Conservation (phyloP, 805 yeast genomes). For the Saccharomyces paradoxus region DNA sequence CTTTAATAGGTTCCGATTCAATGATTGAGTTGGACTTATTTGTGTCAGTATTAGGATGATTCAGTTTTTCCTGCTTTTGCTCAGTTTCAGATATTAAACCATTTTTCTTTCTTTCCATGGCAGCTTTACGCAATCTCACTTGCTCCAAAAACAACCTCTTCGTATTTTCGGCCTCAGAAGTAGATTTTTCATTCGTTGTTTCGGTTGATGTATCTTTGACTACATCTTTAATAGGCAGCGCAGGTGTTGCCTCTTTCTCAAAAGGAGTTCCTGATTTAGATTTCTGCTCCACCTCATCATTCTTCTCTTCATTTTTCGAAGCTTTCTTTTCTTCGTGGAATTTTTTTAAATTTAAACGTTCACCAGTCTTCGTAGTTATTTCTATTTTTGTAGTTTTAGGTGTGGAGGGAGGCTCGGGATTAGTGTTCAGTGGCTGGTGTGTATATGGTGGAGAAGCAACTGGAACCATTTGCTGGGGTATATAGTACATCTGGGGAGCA, state of each 20-base stretch:
- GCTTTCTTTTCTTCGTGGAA: slow-evolving; percentile 6
- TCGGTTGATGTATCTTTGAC: not conserved
- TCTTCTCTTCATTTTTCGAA: not conserved
- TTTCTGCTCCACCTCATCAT: not conserved
- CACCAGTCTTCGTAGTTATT: slow-evolving; percentile 21
- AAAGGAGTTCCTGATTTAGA: not conserved
- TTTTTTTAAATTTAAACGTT: slow-evolving; percentile 18
- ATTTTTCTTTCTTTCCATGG: slow-evolving; percentile 22
- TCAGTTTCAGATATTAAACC: slow-evolving; percentile 1
- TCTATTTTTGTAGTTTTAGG: slow-evolving; percentile 14
- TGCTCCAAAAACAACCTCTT: slow-evolving; percentile 25
- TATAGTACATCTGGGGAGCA: slow-evolving; percentile 22
- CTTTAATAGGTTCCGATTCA: not conserved
- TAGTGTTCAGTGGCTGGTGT: not conserved
- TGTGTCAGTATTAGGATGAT: not conserved
- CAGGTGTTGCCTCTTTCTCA: not conserved
- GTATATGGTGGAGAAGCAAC: slow-evolving; percentile 4
- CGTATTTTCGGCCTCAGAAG: slow-evolving; percentile 17
- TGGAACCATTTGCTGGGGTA: slow-evolving; percentile 18
- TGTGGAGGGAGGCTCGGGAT: not conserved
- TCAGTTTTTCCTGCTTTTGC: not conserved
- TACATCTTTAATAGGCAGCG: not conserved
- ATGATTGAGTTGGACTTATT: not conserved
- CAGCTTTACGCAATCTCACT: slow-evolving; percentile 25
- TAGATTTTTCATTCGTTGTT: not conserved